Conservation (phyloP, 352 stramenopile species). For the Phytopythium ostracodes region DNA sequence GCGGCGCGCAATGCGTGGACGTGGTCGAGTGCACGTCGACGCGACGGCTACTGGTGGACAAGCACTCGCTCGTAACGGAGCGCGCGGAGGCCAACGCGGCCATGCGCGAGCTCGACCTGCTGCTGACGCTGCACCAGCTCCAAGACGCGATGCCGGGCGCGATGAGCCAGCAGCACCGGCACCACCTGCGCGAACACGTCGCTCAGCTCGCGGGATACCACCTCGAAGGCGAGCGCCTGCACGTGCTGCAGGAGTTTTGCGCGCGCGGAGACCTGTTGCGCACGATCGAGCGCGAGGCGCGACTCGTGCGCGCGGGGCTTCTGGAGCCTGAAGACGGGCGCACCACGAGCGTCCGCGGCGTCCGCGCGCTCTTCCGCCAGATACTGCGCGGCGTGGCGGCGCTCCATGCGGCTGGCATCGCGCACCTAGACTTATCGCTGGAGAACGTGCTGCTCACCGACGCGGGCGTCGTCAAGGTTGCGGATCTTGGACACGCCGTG, state of each 20-base stretch:
- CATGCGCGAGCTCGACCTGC: slow-evolving; percentile 59
- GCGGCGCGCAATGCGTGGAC: slow-evolving; percentile 47
- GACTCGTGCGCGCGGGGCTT: slow-evolving; percentile 37
- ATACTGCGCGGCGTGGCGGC: slow-evolving; percentile 84
- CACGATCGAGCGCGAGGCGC: slow-evolving; percentile 43
- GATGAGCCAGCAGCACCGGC: slow-evolving; percentile 6
- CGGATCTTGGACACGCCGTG: slow-evolving; percentile 89
- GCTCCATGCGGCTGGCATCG: slow-evolving; percentile 83
- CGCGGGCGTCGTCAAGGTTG: slow-evolving; percentile 71
- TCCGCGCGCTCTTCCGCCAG: slow-evolving; percentile 49
- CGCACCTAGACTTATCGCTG: slow-evolving; percentile 92
- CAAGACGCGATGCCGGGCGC: not conserved
- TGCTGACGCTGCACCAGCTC: slow-evolving; percentile 33
- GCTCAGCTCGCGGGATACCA: slow-evolving; percentile 42
- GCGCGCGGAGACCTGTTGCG: slow-evolving; percentile 53
- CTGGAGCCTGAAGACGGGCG: slow-evolving; percentile 16
- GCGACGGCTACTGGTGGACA: slow-evolving; percentile 42
- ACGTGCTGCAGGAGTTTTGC: slow-evolving; percentile 68
- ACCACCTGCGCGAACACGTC: slow-evolving; percentile 24
- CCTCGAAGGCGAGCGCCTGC: slow-evolving; percentile 50
- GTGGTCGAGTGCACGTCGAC: slow-evolving; percentile 34
- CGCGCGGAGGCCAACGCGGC: slow-evolving; percentile 34
- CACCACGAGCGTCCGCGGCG: slow-evolving; percentile 22
- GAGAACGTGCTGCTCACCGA: slow-evolving; percentile 93
- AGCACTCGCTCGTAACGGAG: slow-evolving; percentile 44